Conservation (phyloP, 1,139 yeast species). For the Debaryomyces robertsiae region DNA sequence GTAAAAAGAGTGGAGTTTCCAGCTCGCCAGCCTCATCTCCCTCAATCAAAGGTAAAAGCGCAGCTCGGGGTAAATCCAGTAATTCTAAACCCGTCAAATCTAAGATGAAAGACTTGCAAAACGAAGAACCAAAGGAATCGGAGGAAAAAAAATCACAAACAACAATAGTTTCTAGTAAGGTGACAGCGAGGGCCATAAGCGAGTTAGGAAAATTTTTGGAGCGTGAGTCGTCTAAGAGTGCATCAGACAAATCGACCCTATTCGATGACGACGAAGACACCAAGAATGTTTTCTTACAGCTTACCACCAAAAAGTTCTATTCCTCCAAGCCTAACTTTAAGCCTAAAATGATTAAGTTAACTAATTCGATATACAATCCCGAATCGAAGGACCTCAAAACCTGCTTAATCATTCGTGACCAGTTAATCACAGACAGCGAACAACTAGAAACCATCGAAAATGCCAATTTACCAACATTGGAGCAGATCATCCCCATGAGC, state of each 20-base stretch:
- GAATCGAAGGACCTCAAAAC: slow-evolving; percentile 49
- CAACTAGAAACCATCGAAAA: slow-evolving; percentile 63
- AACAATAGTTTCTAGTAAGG: slow-evolving; percentile 22
- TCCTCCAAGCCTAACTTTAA: slow-evolving; percentile 67
- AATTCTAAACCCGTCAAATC: slow-evolving; percentile 3
- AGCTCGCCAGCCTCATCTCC: slow-evolving; percentile 24
- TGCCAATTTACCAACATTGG: slow-evolving; percentile 49
- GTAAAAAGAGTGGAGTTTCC: slow-evolving; percentile 16
- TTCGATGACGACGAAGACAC: slow-evolving; percentile 58
- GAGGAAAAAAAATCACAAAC: not conserved
- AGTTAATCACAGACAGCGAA: slow-evolving; percentile 57
- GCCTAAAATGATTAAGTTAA: slow-evolving; percentile 63
- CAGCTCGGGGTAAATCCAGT: slow-evolving; percentile 12
- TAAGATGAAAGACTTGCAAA: slow-evolving; percentile 7
- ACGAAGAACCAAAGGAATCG: not conserved
- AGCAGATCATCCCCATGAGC: slow-evolving; percentile 54
- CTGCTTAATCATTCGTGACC: slow-evolving; percentile 75
- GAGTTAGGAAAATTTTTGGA: slow-evolving; percentile 51
- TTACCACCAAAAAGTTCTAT: slow-evolving; percentile 66
- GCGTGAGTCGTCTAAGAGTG: slow-evolving; percentile 27
- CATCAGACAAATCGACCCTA: slow-evolving; percentile 34
- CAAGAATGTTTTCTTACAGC: slow-evolving; percentile 54
- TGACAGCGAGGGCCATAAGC: slow-evolving; percentile 48
- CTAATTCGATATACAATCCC: slow-evolving; percentile 50
- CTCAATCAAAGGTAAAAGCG: slow-evolving; percentile 18